phyloP scores from a whole-genome alignment of 1,139 yeast species.

The Debaryomyces sp. region DNA sequence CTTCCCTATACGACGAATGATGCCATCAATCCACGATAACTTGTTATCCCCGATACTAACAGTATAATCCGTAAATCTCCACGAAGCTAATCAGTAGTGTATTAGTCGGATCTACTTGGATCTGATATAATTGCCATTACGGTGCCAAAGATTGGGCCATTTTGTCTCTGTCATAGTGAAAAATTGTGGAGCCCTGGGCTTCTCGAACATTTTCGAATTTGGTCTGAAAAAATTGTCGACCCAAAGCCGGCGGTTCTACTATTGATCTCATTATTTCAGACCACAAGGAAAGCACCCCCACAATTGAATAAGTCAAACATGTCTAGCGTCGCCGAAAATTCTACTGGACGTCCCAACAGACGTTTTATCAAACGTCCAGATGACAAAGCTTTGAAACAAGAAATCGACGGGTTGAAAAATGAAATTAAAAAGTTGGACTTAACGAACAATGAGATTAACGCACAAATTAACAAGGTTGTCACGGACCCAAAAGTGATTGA shows the following conservation, averaged over 20 bases:
- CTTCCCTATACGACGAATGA: background rate
- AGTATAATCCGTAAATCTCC: background rate
- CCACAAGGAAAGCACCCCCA: background rate
- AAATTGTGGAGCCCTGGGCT: conserved; percentile 6
- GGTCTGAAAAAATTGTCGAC: conserved; percentile 6
- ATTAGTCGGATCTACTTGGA: background rate
- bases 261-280: conserved; percentile 1
- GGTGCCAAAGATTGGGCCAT: background rate
- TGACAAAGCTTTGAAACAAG: conserved; percentile 60
- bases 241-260: background rate
- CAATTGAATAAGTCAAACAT: conserved; percentile 13
- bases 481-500: conserved; percentile 48
- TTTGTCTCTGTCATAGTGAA: background rate
- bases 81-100: background rate
- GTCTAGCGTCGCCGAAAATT: conserved; percentile 21
- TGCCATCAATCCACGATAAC: background rate
- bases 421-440: conserved; percentile 74
- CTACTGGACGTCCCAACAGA: conserved; percentile 20
- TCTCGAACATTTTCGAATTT: conserved; percentile 2
- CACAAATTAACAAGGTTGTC: conserved; percentile 46
- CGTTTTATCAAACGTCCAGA: conserved; percentile 79
- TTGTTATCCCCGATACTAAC: background rate
- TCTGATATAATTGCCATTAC: background rate
- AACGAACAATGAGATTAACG: conserved; percentile 41
- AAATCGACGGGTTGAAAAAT: conserved; percentile 59